Evolutionary conservation across 495 filamentous ascomycete genomes (phyloP).

Genomic region (Lasiosphaeria ovina): DNA sequence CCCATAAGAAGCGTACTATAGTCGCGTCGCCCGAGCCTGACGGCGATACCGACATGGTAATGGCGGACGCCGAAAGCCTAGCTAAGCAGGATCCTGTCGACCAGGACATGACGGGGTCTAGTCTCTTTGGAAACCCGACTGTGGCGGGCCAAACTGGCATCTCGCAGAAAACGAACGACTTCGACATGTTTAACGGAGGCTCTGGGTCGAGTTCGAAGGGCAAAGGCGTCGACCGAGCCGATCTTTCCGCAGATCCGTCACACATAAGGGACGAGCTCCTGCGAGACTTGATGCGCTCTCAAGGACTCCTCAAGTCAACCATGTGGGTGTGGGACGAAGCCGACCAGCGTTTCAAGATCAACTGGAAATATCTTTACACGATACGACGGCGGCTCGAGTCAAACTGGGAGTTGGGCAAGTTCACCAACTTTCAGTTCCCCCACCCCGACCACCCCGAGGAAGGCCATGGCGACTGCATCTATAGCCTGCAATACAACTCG

Average conservation of each 20-base stretch:
- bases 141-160: conserved; percentile 10
- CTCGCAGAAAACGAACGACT: conserved; percentile 17
- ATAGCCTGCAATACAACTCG: conserved; percentile 83
- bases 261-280: conserved; percentile 8
- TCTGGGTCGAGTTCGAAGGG: conserved; percentile 10
- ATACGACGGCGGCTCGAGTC: conserved; percentile 80
- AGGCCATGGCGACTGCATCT: conserved; percentile 89
- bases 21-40: conserved; percentile 31
- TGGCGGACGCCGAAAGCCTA: conserved; percentile 36
- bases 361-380: conserved; percentile 86
- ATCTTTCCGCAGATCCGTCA: conserved; percentile 6
- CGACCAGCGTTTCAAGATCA: conserved; percentile 55
- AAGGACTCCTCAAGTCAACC: conserved; percentile 33
- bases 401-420: conserved; percentile 85
- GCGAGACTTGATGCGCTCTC: conserved; percentile 15
- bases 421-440: conserved; percentile 83
- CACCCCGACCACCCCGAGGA: conserved; percentile 78
- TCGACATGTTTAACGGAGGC: conserved; percentile 17
- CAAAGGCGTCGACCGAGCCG: conserved; percentile 31
- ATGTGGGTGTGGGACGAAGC: conserved; percentile 44
- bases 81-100: conserved; percentile 29
- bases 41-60: conserved; percentile 48
- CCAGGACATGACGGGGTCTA: conserved; percentile 27
- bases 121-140: conserved; percentile 37
- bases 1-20: conserved; percentile 48